Evolutionary conservation across 73 alveolate species (phyloP).

Genomic region (Paramecium tetraurelia): DNA sequence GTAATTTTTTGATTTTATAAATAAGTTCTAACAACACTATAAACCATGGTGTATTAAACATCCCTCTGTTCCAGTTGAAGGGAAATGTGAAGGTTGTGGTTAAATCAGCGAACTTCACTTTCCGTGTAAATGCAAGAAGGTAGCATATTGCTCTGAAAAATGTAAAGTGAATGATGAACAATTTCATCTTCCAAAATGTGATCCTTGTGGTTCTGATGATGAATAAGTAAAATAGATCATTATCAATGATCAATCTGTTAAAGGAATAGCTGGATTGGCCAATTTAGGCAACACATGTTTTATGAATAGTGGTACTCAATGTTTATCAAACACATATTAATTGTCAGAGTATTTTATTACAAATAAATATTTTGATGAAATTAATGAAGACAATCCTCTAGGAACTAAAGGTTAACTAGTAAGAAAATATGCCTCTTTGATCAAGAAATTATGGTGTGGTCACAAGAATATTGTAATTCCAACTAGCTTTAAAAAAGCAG

Average conservation of each 20-base stretch:
- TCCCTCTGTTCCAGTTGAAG: constrained; percentile 52
- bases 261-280: constrained; percentile 88
- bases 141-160: constrained; percentile 64
- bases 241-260: background rate
- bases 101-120: constrained; percentile 18
- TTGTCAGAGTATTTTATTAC: constrained; percentile 84
- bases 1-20: background rate
- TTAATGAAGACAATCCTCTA: constrained; percentile 88
- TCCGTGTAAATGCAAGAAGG: constrained; percentile 72
- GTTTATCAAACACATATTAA: constrained; percentile 86
- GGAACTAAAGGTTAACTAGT: constrained; percentile 88
- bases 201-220: constrained; percentile 60
- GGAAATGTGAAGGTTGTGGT: constrained; percentile 75
- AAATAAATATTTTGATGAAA: constrained; percentile 70
- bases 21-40: background rate
- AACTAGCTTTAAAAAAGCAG: constrained; percentile 48
- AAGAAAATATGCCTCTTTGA: constrained; percentile 30
- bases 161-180: constrained; percentile 73
- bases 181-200: constrained; percentile 69
- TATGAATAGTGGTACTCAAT: constrained; percentile 95
- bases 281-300: constrained; percentile 99
- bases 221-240: background rate
- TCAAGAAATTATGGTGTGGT: constrained; percentile 58
- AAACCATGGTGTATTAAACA: constrained; percentile 48
- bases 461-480: constrained; percentile 35